Evolutionary conservation across 1,139 yeast genomes (phyloP), one percentile per base, ranked within the genome.

Genomic region (Geotrichum phurueaensis): DNA sequence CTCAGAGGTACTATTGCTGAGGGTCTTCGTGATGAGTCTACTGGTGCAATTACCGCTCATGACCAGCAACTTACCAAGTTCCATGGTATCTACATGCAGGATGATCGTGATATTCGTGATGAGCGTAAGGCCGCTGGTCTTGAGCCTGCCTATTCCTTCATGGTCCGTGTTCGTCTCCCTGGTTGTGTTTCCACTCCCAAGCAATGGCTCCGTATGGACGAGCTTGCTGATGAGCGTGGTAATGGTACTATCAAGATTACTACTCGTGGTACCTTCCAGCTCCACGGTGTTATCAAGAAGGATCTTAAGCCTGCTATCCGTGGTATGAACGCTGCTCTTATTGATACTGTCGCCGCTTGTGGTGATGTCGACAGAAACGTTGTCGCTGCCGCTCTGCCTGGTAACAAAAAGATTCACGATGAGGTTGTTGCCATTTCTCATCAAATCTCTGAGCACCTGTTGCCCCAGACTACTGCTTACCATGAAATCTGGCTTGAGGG

Each of bases 81-180:
- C 83, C 98, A 94, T 74, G 99, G 99, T 76, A 91, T 92, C 67
- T 94, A 94, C 75, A 91, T 92, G 96, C 99, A 94, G 79, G 98
- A 94, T 75, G 98, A 94, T 73, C 89, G 99, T 78, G 99, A 94
- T 76, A 80, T 94, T 62, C 84, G 98, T 74, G 98, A 92, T 63
- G 88, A 89, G 67, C 86, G 98, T 72, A 92, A 91, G 77, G 83
- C 89, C 56, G 89, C 89, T 73, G 98, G 98, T 54, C 75, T 89
- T 66, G 99, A 94, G 76, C 98, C 99, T 27, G 96, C 96, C 56
- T 94, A 89, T 73, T 82, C 96, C 23, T 94, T 94, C 74, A 94
- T 94, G 99, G 95, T 91, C 23, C 88, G 99, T 78, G 91, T 89
- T 60, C 86, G 99, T 77, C 80, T 94, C 68, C 97, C 98, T 50